These are phyloP conservation scores for Pichia sp. DNA, from an alignment of 1,139 yeast genomes.

Conservation along the genomic window DNA sequence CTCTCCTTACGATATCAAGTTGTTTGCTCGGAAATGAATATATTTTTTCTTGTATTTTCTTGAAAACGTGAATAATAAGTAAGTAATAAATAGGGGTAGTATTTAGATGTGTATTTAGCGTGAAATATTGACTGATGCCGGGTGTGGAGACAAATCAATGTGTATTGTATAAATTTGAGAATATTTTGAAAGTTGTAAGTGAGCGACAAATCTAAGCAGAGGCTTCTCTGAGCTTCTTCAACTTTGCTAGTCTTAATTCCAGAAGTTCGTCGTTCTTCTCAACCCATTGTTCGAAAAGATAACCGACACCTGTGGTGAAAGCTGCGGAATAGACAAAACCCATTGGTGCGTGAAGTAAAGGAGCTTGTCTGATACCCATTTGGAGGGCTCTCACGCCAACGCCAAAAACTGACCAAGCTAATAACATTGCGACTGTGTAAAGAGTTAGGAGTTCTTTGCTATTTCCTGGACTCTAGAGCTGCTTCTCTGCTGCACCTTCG, in stretches of 20 bases:
- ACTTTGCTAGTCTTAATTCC: slow-evolving; percentile 29
- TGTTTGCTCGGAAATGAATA: too few relatives aligned
- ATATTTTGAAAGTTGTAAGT: too few relatives aligned
- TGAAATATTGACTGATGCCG: too few relatives aligned
- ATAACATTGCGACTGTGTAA: slow-evolving; percentile 14
- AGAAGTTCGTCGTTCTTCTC: slow-evolving; percentile 31
- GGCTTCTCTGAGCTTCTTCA: slow-evolving; percentile 29
- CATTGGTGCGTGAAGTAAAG: slow-evolving; percentile 28
- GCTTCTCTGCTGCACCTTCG: too few relatives aligned
- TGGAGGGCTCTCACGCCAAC: slow-evolving; percentile 34
- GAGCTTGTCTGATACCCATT: slow-evolving; percentile 33
- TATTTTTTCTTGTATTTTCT: too few relatives aligned
- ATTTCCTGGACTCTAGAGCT: too few relatives aligned
- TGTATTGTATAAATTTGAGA: too few relatives aligned
- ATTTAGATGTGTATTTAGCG: too few relatives aligned
- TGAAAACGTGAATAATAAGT: too few relatives aligned
- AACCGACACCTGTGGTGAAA: slow-evolving; percentile 34
- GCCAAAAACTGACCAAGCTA: slow-evolving; percentile 32
- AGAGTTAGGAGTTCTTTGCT: neutral
- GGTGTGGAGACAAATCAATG: too few relatives aligned
- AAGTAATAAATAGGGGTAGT: too few relatives aligned
- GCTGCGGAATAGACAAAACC: slow-evolving; percentile 35
- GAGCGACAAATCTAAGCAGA: slow-evolving; percentile 9
- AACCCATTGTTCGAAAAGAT: slow-evolving; percentile 29
- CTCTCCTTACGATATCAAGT: too few relatives aligned